Percentiles rank a stretch among this genome's conserved stretches.
phyloP scores from a whole-genome alignment of 305 asterid species.

The Fraxinus paxiana region DNA sequence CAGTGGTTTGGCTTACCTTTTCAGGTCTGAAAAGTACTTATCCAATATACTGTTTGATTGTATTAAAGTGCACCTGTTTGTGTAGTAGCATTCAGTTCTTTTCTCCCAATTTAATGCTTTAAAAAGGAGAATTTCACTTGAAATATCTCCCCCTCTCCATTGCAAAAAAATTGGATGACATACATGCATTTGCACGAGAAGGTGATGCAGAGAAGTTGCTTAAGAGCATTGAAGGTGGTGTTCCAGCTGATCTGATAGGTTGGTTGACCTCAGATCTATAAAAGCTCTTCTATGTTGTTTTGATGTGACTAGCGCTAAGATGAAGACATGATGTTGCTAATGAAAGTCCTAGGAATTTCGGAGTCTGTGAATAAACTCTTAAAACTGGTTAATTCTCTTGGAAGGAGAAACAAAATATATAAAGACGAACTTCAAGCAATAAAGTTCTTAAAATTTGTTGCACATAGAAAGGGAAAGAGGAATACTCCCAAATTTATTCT shows the following conservation, averaged over 20 bases:
- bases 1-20: background rate
- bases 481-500: background rate
- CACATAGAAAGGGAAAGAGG: background rate
- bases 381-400: background rate
- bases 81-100: constrained; percentile 7
- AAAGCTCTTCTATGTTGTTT: background rate
- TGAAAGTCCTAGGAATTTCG: background rate
- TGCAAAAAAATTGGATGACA: constrained; percentile 67
- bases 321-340: background rate
- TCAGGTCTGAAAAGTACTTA: background rate
- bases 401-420: background rate
- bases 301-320: background rate
- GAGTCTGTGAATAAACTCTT: background rate
- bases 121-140: constrained; percentile 16
- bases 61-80: background rate
- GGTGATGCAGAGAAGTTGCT: constrained; percentile 71
- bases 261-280: constrained; percentile 24
- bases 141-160: constrained; percentile 4
- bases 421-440: background rate
- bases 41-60: background rate
- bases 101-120: constrained; percentile 16
- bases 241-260: constrained; percentile 66
- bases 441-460: background rate
- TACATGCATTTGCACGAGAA: constrained; percentile 79
- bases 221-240: constrained; percentile 64